phyloP scores from a whole-genome alignment of 805 yeast species.

The Candida stauntonica region DNA sequence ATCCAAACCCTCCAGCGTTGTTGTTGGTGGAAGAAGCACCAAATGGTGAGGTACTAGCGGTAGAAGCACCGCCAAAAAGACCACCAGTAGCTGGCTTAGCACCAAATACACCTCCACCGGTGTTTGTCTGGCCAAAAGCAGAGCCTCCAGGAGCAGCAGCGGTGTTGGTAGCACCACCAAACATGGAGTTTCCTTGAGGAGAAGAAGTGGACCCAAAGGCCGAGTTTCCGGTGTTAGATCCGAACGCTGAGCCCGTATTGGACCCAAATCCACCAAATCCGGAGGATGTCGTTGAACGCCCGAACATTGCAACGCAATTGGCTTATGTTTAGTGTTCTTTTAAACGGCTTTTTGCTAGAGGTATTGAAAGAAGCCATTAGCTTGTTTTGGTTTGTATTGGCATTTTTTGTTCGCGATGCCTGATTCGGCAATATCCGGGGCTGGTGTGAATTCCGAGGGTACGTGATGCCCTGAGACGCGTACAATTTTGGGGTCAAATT shows the following conservation, averaged over 20 bases:
- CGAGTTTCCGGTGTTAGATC: slow-evolving; percentile 18
- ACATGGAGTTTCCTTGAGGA: slow-evolving; percentile 29
- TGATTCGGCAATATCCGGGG: slow-evolving; percentile 1
- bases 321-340: neutral
- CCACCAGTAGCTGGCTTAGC: slow-evolving; percentile 25
- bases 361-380: neutral
- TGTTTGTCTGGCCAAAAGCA: slow-evolving; percentile 22
- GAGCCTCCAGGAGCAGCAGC: slow-evolving; percentile 26
- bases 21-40: slow-evolving; percentile 31
- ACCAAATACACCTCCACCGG: slow-evolving; percentile 16
- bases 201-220: slow-evolving; percentile 26
- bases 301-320: slow-evolving; percentile 20
- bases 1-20: slow-evolving; percentile 28
- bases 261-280: slow-evolving; percentile 33
- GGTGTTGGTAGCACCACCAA: slow-evolving; percentile 33
- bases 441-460: slow-evolving; percentile 1
- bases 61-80: slow-evolving; percentile 24
- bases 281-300: slow-evolving; percentile 23
- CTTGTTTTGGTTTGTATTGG: neutral
- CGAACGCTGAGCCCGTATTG: slow-evolving; percentile 28
- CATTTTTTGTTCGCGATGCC: slow-evolving; percentile 2
- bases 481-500: too few species aligned
- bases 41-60: slow-evolving; percentile 23
- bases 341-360: neutral
- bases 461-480: too few species aligned